Evolutionary conservation across 495 filamentous ascomycete genomes (phyloP).

Genomic region (Neohortaea acidophila): DNA sequence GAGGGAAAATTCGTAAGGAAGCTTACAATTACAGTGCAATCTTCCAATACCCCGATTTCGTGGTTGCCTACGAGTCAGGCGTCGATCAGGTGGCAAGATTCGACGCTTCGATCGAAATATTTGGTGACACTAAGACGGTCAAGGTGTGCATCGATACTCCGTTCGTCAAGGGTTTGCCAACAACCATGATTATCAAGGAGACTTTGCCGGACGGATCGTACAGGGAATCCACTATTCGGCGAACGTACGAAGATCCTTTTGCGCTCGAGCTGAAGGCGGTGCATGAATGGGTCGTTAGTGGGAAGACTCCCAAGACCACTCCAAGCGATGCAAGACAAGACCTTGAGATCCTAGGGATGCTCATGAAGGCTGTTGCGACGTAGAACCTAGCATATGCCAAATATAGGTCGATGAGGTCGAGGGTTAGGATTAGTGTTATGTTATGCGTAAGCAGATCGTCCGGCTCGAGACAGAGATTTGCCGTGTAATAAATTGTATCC

Average conservation of each 20-base stretch:
- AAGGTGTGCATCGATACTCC: conserved; percentile 38
- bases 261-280: conserved; percentile 35
- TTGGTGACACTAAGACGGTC: conserved; percentile 35
- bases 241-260: conserved; percentile 39
- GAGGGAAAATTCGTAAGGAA: background rate
- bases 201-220: conserved; percentile 23
- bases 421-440: no score
- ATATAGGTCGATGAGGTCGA: no score
- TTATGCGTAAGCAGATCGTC: no score
- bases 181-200: conserved; percentile 36
- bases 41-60: conserved; percentile 28
- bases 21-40: conserved; percentile 6
- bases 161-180: conserved; percentile 33
- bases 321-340: conserved; percentile 36
- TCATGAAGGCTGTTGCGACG: conserved; percentile 16
- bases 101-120: conserved; percentile 42
- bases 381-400: no score
- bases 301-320: conserved; percentile 34
- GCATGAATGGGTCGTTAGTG: conserved; percentile 31
- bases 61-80: conserved; percentile 41
- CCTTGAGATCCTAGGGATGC: conserved; percentile 30
- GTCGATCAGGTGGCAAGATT: conserved; percentile 39
- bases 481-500: no score
- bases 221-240: conserved; percentile 26
- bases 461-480: no score